phyloP scores from a whole-genome alignment of 202 grass and related monocot species.

The Cymbopogon flexuosus region DNA sequence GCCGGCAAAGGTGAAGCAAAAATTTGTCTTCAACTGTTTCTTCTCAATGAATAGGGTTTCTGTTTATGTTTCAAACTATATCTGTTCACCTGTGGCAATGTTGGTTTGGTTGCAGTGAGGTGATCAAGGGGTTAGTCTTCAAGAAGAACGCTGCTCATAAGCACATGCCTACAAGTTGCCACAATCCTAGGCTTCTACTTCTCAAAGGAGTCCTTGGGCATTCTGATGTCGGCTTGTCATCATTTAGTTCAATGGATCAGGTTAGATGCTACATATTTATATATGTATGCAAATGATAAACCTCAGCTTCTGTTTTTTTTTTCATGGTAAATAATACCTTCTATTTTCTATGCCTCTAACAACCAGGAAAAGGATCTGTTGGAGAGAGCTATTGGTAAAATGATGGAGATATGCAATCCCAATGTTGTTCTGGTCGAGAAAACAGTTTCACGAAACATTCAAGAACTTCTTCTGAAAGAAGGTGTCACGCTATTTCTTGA shows the following conservation, averaged over 20 bases:
- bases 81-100: conserved; percentile 20
- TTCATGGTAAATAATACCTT: conserved; percentile 5
- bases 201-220: conserved; percentile 73
- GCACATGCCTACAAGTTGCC: conserved; percentile 76
- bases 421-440: conserved; percentile 98
- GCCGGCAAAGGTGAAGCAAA: conserved; percentile 62
- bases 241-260: conserved; percentile 82
- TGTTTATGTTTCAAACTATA: conserved; percentile 14
- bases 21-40: neutral
- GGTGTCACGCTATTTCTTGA: conserved; percentile 73
- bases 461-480: conserved; percentile 71
- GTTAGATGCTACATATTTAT: conserved; percentile 31
- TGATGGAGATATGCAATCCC: conserved; percentile 74
- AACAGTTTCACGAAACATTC: conserved; percentile 86
- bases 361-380: conserved; percentile 66
- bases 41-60: neutral
- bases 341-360: conserved; percentile 26
- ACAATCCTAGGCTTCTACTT: conserved; percentile 84
- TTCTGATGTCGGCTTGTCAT: conserved; percentile 74
- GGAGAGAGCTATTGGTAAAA: conserved; percentile 63
- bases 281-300: neutral
- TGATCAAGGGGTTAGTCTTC: conserved; percentile 91
- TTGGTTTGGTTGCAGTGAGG: conserved; percentile 64
- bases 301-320: neutral
- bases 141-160: conserved; percentile 97